Conservation (phyloP, 192 early-diverging fungal species). For the Endogone sp. region DNA sequence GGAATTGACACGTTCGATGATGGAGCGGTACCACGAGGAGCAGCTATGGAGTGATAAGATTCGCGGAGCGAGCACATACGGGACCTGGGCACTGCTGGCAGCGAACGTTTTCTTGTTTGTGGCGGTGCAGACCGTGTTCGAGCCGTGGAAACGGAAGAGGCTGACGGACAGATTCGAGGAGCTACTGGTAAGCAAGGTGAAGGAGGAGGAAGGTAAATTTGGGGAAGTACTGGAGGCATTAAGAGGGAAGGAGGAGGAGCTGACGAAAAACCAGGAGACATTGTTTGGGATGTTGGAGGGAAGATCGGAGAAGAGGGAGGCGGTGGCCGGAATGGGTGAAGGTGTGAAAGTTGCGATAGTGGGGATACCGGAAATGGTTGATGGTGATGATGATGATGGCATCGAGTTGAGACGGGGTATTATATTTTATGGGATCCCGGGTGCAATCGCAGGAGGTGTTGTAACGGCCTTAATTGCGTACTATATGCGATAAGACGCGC, state of each 20-base stretch:
- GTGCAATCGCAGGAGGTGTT: conserved; percentile 29
- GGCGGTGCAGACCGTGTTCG: conserved; percentile 69
- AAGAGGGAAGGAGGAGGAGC: conserved; percentile 27
- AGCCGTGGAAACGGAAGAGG: conserved; percentile 63
- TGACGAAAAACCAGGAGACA: conserved; percentile 25
- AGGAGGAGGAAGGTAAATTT: conserved; percentile 36
- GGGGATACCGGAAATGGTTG: neutral
- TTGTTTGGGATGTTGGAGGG: conserved; percentile 15
- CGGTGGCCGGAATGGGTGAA: neutral
- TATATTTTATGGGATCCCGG: conserved; percentile 23
- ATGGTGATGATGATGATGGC: neutral
- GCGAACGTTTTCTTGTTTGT: conserved; percentile 64
- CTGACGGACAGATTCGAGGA: conserved; percentile 68
- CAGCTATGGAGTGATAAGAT: conserved; percentile 88
- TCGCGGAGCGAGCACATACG: conserved; percentile 68
- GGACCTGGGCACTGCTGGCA: conserved; percentile 69
- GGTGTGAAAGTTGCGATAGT: neutral
- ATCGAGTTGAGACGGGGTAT: conserved; percentile 11
- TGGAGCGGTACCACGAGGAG: conserved; percentile 77
- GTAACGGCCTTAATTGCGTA: conserved; percentile 15
- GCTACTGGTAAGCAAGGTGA: conserved; percentile 38
- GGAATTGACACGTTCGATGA: conserved; percentile 62
- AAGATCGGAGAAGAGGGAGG: neutral
- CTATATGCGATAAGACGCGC: neutral
- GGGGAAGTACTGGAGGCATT: conserved; percentile 25